Base-by-base conservation (phyloP, 2,329 filamentous ascomycete genomes). In the Berkeleyomyces basicola region DNA sequence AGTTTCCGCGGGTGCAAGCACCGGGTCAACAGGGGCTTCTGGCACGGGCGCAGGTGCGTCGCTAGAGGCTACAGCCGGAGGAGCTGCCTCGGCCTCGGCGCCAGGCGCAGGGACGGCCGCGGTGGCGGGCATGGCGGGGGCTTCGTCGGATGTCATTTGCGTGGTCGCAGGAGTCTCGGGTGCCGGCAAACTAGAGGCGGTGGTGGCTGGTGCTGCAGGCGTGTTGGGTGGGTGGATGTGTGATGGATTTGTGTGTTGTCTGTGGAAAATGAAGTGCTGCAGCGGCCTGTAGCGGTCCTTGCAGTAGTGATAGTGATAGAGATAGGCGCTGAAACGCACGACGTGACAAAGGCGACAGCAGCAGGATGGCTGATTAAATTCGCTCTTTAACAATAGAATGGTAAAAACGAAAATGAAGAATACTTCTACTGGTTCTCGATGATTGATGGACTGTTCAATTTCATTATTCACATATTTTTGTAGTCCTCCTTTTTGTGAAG, bases 331-430 rank as follows among this genome's bases (percentile, higher is more conserved):
- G 61, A 33, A 62, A 44, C 40, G 37, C 72, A 72, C 9, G 75
- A 74, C 43, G 73, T 72, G 53, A 75, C 75, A 33, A 77, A 77
- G 42, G 77, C 77, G 59, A 76, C 77, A 23, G 74, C 74, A 23
- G 77, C 77, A 44, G 78, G 72, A 63, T 79, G 77, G 67, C 77
- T 78, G 64, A 79, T 79, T 5, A 77, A 79, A 42, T 76, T 71
- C 76, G 78, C 74, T 59, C 55, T 49, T 14, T 23, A 9, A 59
- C 9, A 39, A n/a, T n/a, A 4, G 37, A 31, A 39, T 9, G n/a
- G 11, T 37, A 59, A 46, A 23, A 49, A 49, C 14, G 10, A 31
- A 9, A 40, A 60, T 11, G 58, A 43, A 60, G 39, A 14, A 55
- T 23, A n/a, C 33, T 37, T 37, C 11, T 7, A 11, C 33, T 23